A percentile compares a stretch with the other conserved stretches of the same genome.
phyloP scores from a whole-genome alignment of 495 filamentous ascomycete genomes.

The Aspergillus indologenus region DNA sequence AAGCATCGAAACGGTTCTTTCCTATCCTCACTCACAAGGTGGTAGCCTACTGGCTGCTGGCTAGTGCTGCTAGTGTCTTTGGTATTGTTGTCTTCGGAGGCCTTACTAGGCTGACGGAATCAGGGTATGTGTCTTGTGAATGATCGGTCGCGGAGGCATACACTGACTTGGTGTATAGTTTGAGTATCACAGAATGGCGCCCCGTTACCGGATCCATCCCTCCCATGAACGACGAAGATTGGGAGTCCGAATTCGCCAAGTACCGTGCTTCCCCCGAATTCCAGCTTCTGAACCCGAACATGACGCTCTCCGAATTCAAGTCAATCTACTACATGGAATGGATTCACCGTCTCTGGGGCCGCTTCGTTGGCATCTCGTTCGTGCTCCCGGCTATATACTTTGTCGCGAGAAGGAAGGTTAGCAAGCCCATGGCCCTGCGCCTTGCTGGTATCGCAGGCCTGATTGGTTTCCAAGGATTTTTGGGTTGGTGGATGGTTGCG shows the following conservation, averaged over 20 bases:
- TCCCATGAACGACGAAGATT: slow-evolving; percentile 69
- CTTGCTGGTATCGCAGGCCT: slow-evolving; percentile 81
- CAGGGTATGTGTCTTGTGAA: slow-evolving; percentile 62
- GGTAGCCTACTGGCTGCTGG: slow-evolving; percentile 91
- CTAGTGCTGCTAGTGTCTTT: slow-evolving; percentile 87
- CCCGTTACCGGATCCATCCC: slow-evolving; percentile 94
- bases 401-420: slow-evolving; percentile 74
- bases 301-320: slow-evolving; percentile 91
- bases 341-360: slow-evolving; percentile 94
- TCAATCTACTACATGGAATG: slow-evolving; percentile 99
- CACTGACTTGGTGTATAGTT: slow-evolving; percentile 47
- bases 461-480: slow-evolving; percentile 91
- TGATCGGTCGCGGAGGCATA: neutral
- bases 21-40: slow-evolving; percentile 67
- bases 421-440: slow-evolving; percentile 67
- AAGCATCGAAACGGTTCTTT: slow-evolving; percentile 49
- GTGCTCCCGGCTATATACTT: slow-evolving; percentile 86
- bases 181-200: slow-evolving; percentile 99
- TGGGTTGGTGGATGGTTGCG: slow-evolving; percentile 99
- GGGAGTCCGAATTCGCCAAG: slow-evolving; percentile 88
- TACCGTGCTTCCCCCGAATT: slow-evolving; percentile 91
- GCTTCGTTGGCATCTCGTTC: slow-evolving; percentile 85
- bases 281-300: slow-evolving; percentile 82
- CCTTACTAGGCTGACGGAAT: slow-evolving; percentile 90
- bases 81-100: slow-evolving; percentile 96